A percentile compares a stretch with the other conserved stretches of the same genome.
phyloP scores from a whole-genome alignment of 345 rosid species.

The rapeseed (Brassica napus) region DNA sequence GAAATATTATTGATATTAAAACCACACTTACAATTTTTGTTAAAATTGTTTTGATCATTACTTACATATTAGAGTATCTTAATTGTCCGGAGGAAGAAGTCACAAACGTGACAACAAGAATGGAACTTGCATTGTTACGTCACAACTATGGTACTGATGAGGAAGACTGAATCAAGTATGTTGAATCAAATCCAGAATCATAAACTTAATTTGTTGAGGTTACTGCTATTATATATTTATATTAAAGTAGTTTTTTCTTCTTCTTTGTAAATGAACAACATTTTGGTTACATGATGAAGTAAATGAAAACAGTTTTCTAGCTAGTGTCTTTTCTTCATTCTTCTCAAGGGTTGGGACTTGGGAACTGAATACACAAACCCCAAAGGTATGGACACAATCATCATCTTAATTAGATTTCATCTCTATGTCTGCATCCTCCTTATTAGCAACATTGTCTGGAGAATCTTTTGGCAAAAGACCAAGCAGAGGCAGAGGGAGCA shows the following conservation, averaged over 20 bases:
- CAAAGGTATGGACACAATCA: neutral
- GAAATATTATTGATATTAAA: too few relatives aligned
- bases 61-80: too few relatives aligned
- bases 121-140: neutral
- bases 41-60: too few relatives aligned
- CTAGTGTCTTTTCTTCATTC: too few relatives aligned
- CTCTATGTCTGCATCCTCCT: constrained; percentile 63
- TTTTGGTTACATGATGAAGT: neutral
- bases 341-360: too few relatives aligned
- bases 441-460: constrained; percentile 39
- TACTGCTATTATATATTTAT: neutral
- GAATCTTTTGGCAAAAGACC: constrained; percentile 69
- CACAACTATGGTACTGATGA: constrained; percentile 8
- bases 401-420: constrained; percentile 70
- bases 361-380: constrained; percentile 1
- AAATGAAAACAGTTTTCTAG: too few relatives aligned
- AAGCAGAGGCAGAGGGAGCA: constrained; percentile 88
- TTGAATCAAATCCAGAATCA: neutral
- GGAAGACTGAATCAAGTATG: constrained; percentile 14
- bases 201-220: neutral
- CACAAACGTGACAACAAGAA: too few relatives aligned
- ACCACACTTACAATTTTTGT: too few relatives aligned
- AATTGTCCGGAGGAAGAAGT: too few relatives aligned
- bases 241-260: neutral
- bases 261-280: neutral